Conservation (phyloP, 2,329 filamentous ascomycete genomes). For the Thielaviopsis populi region DNA sequence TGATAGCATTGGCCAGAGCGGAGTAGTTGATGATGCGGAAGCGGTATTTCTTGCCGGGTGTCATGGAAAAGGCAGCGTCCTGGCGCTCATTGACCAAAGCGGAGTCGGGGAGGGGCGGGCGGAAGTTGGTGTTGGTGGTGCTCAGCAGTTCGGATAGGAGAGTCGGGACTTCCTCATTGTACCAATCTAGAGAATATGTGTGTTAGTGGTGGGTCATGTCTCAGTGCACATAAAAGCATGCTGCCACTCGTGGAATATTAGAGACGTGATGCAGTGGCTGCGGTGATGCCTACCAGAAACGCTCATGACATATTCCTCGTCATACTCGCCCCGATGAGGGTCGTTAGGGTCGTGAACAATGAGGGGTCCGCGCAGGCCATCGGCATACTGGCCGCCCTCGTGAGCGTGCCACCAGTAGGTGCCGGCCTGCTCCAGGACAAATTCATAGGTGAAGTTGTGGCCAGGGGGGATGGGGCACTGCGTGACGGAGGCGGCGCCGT, state of each 20-base stretch:
- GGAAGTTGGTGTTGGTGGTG: slow-evolving; percentile 32
- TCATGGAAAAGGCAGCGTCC: slow-evolving; percentile 18
- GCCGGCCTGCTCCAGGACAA: slow-evolving; percentile 30
- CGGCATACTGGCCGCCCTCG: slow-evolving; percentile 36
- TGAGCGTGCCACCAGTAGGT: slow-evolving; percentile 31
- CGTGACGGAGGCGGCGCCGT: slow-evolving; percentile 40
- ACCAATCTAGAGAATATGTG: slow-evolving; percentile 33
- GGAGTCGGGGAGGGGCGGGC: slow-evolving; percentile 37
- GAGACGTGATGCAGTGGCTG: not conserved
- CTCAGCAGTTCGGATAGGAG: slow-evolving; percentile 34
- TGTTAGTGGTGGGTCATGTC: not conserved
- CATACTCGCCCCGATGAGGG: slow-evolving; percentile 32
- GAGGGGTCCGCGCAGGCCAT: slow-evolving; percentile 40
- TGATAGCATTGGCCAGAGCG: slow-evolving; percentile 29
- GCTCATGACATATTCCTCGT: slow-evolving; percentile 38
- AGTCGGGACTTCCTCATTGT: slow-evolving; percentile 37
- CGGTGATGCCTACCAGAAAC: slow-evolving; percentile 24
- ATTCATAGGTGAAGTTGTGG: slow-evolving; percentile 37
- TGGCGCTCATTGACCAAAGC: slow-evolving; percentile 37
- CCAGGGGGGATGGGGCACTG: slow-evolving; percentile 41
- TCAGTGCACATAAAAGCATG: no score
- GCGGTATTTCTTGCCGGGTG: slow-evolving; percentile 28
- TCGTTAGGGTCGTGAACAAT: slow-evolving; percentile 37
- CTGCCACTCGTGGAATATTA: not conserved
- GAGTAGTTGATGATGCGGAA: slow-evolving; percentile 33